A percentile compares a stretch with the other conserved stretches of the same genome.
Conservation (phyloP, 2,329 filamentous ascomycete species). For the Chrysoporthe cubensis region DNA sequence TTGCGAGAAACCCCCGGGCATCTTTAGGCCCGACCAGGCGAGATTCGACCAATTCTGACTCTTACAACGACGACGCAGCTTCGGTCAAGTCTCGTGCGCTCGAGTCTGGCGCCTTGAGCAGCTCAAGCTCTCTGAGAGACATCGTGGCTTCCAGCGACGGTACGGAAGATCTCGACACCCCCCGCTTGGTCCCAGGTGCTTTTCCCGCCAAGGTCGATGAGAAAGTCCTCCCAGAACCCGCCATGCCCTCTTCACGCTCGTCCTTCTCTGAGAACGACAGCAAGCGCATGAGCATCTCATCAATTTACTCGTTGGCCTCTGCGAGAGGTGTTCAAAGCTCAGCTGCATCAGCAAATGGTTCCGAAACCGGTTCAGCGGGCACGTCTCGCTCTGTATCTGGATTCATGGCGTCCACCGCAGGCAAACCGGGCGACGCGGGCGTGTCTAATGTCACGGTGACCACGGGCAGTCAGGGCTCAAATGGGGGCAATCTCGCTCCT, state of each 20-base stretch:
- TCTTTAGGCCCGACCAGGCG: slow-evolving; percentile 47
- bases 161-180: slow-evolving; percentile 51
- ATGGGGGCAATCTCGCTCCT: slow-evolving; percentile 49
- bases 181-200: slow-evolving; percentile 45
- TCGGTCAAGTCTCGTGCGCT: slow-evolving; percentile 22
- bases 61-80: slow-evolving; percentile 44
- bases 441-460: slow-evolving; percentile 58
- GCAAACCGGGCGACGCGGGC: slow-evolving; percentile 55
- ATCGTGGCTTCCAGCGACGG: slow-evolving; percentile 32
- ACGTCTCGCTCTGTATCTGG: slow-evolving; percentile 48
- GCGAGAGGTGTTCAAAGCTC: slow-evolving; percentile 58
- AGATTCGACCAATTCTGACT: slow-evolving; percentile 48
- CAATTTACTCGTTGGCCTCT: slow-evolving; percentile 71
- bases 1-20: slow-evolving; percentile 48
- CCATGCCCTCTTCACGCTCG: slow-evolving; percentile 47
- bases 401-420: slow-evolving; percentile 49
- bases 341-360: slow-evolving; percentile 56
- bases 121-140: slow-evolving; percentile 15
- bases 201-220: slow-evolving; percentile 36
- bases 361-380: slow-evolving; percentile 48
- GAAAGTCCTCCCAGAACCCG: slow-evolving; percentile 52
- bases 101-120: slow-evolving; percentile 9
- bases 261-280: slow-evolving; percentile 55
- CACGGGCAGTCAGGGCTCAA: slow-evolving; percentile 50
- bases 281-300: slow-evolving; percentile 74